Conservation (phyloP, 805 yeast genomes). For the Yarrowia alimentaria region DNA sequence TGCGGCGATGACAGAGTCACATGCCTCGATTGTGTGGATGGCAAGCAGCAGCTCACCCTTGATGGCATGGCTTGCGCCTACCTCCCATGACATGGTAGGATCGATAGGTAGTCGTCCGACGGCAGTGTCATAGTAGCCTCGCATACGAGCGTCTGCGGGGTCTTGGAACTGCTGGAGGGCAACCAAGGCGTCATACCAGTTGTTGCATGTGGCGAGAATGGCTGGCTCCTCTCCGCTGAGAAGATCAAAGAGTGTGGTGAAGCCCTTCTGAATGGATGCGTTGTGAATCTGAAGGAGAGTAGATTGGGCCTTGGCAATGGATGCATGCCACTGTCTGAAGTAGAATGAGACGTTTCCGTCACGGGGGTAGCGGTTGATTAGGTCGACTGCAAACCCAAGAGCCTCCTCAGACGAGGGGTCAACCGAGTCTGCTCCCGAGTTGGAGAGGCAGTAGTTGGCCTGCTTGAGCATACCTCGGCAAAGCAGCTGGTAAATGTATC, state of each 20-base stretch:
- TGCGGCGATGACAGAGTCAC: slow-evolving; percentile 38
- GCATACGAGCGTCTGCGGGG: slow-evolving; percentile 35
- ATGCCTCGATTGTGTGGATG: slow-evolving; percentile 32
- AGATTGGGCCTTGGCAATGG: slow-evolving; percentile 33
- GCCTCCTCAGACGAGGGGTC: slow-evolving; percentile 28
- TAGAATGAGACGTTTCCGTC: slow-evolving; percentile 29
- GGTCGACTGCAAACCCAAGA: slow-evolving; percentile 29
- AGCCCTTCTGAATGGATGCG: slow-evolving; percentile 29
- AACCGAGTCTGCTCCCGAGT: slow-evolving; percentile 1
- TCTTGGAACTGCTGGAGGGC: slow-evolving; percentile 38
- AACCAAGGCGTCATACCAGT: slow-evolving; percentile 40
- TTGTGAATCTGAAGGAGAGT: slow-evolving; percentile 31
- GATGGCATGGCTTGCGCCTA: slow-evolving; percentile 37
- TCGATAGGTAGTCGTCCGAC: slow-evolving; percentile 33
- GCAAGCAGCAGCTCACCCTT: slow-evolving; percentile 35
- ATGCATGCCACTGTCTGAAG: slow-evolving; percentile 37
- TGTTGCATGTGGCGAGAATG: slow-evolving; percentile 32
- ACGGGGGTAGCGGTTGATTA: slow-evolving; percentile 35
- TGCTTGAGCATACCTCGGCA: slow-evolving; percentile 31
- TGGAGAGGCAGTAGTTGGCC: slow-evolving; percentile 26
- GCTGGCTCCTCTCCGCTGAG: slow-evolving; percentile 37
- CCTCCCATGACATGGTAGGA: slow-evolving; percentile 35
- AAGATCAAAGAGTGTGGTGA: slow-evolving; percentile 34
- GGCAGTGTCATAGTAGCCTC: slow-evolving; percentile 36
- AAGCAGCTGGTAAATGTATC: slow-evolving; percentile 28